Conservation (phyloP, 2,329 filamentous ascomycete genomes). For the Neocatenulostroma microsporum region DNA sequence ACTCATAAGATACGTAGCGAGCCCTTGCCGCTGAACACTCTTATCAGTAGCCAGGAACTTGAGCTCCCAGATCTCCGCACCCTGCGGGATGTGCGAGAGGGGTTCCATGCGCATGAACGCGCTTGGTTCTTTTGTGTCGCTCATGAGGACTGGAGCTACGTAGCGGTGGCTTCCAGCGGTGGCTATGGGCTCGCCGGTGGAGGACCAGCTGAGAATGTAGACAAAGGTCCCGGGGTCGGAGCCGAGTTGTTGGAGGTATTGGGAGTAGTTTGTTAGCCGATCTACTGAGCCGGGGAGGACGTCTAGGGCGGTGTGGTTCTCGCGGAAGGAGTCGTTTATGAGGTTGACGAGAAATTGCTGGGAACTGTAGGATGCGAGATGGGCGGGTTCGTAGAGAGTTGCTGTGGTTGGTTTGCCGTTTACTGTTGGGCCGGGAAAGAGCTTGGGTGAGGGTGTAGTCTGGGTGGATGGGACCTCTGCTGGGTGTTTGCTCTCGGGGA, state of each 20-base stretch:
- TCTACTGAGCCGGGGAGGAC: not conserved
- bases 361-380: conserved; percentile 7
- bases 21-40: conserved; percentile 10
- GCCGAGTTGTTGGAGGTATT: conserved; percentile 10
- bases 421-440: conserved; percentile 10
- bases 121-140: not conserved
- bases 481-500: not conserved
- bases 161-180: conserved; percentile 13
- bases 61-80: conserved; percentile 13
- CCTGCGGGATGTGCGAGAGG: not conserved
- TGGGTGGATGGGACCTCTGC: not conserved
- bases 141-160: conserved; percentile 2
- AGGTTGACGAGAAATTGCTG: conserved; percentile 8
- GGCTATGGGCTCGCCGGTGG: conserved; percentile 6
- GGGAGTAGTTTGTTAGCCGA: conserved; percentile 1
- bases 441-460: not conserved
- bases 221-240: conserved; percentile 12
- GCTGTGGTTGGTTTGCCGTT: conserved; percentile 10
- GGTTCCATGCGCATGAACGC: conserved; percentile 4
- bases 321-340: conserved; percentile 14
- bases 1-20: conserved; percentile 15
- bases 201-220: conserved; percentile 10
- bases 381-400: conserved; percentile 11
- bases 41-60: conserved; percentile 12
- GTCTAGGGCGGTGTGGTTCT: not conserved